These are phyloP conservation scores for Colletotrichum spaethianum DNA, from an alignment of 2,329 filamentous ascomycete genomes.

Conservation along the genomic window DNA sequence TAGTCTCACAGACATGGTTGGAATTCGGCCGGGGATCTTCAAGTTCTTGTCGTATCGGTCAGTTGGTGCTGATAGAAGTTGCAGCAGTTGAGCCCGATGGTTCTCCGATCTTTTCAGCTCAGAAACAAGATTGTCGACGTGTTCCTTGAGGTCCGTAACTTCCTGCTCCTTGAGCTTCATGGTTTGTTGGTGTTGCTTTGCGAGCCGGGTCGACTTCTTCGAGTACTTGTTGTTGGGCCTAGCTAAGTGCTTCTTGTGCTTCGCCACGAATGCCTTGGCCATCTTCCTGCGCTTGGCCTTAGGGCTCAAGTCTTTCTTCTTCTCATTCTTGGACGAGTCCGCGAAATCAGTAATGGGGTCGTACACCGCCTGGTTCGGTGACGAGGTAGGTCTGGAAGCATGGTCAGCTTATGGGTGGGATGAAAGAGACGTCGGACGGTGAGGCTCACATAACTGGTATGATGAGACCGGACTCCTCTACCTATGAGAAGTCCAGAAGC, in stretches of 20 bases:
- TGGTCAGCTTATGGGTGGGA: neutral
- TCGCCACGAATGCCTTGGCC: neutral
- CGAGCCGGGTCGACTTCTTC: neutral
- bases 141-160: neutral
- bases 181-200: neutral
- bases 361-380: slow-evolving; percentile 20
- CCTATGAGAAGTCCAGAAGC: slow-evolving; percentile 11
- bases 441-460: slow-evolving; percentile 30
- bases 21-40: neutral
- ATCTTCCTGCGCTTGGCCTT: neutral
- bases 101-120: neutral
- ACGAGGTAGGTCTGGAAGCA: neutral
- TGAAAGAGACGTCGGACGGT: neutral
- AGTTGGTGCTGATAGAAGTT: neutral
- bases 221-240: neutral
- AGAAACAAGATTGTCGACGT: neutral
- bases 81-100: too few species aligned
- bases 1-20: neutral
- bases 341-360: neutral
- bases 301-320: neutral
- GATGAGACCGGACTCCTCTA: neutral
- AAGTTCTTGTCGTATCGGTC: neutral
- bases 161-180: neutral
- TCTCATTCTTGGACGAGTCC: neutral
- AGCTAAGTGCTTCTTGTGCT: neutral